Evolutionary conservation across 192 early-diverging fungal genomes (phyloP).

Genomic region (Rhizophagus prolifer): DNA sequence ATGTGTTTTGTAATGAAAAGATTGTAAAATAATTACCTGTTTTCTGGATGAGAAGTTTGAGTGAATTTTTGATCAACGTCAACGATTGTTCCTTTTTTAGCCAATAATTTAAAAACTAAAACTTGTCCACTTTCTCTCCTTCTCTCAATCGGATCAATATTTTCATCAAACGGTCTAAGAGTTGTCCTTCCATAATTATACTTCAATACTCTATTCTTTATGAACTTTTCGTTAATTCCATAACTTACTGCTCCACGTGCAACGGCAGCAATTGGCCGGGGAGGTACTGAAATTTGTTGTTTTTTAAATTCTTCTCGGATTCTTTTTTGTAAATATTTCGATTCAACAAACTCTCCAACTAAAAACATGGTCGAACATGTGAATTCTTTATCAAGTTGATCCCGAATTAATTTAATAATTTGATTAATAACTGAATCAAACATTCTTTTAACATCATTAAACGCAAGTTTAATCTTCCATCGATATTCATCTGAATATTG

Average conservation of each 20-base stretch:
- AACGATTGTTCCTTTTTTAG: background rate
- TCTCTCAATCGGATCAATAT: background rate
- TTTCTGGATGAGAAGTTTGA: background rate
- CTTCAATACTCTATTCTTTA: constrained; percentile 3
- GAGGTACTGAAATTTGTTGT: constrained; percentile 45
- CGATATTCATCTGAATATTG: background rate
- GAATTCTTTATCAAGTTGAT: constrained; percentile 38
- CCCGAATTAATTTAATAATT: constrained; percentile 43
- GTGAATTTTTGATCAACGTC: background rate
- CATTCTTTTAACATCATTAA: constrained; percentile 35
- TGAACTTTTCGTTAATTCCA: constrained; percentile 14
- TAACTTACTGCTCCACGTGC: constrained; percentile 52
- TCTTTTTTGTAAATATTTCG: constrained; percentile 45
- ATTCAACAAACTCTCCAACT: constrained; percentile 51
- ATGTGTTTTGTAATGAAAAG: no score
- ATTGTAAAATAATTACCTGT: background rate
- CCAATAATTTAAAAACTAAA: background rate
- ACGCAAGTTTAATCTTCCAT: background rate
- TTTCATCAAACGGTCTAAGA: constrained; percentile 23
- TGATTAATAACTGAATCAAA: constrained; percentile 45
- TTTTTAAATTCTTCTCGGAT: constrained; percentile 43
- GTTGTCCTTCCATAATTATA: constrained; percentile 1
- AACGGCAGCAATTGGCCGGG: constrained; percentile 49
- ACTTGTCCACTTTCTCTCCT: background rate
- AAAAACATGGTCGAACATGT: constrained; percentile 45